These are phyloP conservation scores for Hydrangea macrophylla DNA, from an alignment of 148 eudicot species.

Conservation along the genomic window DNA sequence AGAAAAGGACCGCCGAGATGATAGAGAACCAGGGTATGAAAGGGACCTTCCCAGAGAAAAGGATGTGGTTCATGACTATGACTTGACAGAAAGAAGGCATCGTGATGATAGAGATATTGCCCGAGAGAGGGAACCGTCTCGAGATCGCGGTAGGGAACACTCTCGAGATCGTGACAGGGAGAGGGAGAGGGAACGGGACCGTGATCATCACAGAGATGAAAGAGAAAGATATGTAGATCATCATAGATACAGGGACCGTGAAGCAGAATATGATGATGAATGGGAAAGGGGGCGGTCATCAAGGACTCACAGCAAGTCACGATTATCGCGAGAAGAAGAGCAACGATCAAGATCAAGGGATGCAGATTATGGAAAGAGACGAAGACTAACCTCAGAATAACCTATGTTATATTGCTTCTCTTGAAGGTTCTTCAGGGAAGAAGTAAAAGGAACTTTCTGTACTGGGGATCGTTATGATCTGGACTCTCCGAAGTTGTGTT, in stretches of 20 bases:
- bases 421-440: not conserved
- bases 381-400: slow-evolving; percentile 54
- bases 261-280: slow-evolving; percentile 67
- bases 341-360: slow-evolving; percentile 69
- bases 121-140: slow-evolving; percentile 56
- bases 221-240: slow-evolving; percentile 67
- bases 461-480: slow-evolving; percentile 10
- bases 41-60: slow-evolving; percentile 64
- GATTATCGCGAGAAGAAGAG: slow-evolving; percentile 43
- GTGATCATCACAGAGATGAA: slow-evolving; percentile 66
- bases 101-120: slow-evolving; percentile 59
- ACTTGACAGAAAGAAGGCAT: slow-evolving; percentile 59
- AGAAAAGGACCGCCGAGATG: too few species aligned
- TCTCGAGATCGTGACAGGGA: slow-evolving; percentile 51
- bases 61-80: slow-evolving; percentile 46
- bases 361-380: slow-evolving; percentile 73
- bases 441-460: not conserved
- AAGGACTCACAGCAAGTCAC: slow-evolving; percentile 59
- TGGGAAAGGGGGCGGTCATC: slow-evolving; percentile 85
- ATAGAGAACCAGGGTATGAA: slow-evolving; percentile 69
- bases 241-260: slow-evolving; percentile 70
- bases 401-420: not conserved
- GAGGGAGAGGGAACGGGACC: slow-evolving; percentile 45
- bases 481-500: slow-evolving; percentile 10
- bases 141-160: slow-evolving; percentile 43